These are phyloP conservation scores for Colletotrichum sp. DNA, from an alignment of 2,329 filamentous ascomycete species.

Conservation along the genomic window DNA sequence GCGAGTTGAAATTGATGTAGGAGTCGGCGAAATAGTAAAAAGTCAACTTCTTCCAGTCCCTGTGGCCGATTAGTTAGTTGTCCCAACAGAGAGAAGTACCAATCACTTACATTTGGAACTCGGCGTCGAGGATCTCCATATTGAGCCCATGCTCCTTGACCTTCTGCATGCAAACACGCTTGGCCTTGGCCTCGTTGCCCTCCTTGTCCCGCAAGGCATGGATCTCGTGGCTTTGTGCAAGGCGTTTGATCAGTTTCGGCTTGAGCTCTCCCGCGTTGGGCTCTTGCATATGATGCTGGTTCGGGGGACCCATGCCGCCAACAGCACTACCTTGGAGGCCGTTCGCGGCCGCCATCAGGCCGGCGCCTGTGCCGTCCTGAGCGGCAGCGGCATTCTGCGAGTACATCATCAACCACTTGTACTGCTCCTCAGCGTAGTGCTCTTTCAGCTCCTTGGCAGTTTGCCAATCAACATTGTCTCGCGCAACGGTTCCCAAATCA, in stretches of 20 bases:
- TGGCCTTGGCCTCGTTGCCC: conserved; percentile 96
- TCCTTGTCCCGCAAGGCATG: conserved; percentile 91
- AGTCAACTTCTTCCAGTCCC: conserved; percentile 98
- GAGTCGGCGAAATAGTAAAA: conserved; percentile 99
- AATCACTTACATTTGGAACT: conserved; percentile 92
- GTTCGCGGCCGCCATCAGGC: conserved; percentile 68
- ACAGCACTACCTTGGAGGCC: conserved; percentile 73
- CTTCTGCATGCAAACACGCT: conserved; percentile 95
- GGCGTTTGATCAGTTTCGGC: conserved; percentile 94
- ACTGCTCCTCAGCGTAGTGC: conserved; percentile 92
- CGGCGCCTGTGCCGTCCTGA: conserved; percentile 65
- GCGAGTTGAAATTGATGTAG: conserved; percentile 98
- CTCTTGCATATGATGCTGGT: conserved; percentile 76
- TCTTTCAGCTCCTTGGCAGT: conserved; percentile 89
- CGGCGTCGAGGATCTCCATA: conserved; percentile 98
- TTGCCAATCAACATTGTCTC: conserved; percentile 86
- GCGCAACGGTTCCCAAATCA: conserved; percentile 90
- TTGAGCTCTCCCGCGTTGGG: conserved; percentile 78
- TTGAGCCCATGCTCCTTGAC: conserved; percentile 92
- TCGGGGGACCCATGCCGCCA: conserved; percentile 79
- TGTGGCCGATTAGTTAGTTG: conserved; percentile 37
- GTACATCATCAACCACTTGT: conserved; percentile 99
- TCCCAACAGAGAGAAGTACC: too few species aligned
- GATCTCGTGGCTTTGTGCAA: conserved; percentile 91
- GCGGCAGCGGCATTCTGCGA: conserved; percentile 75